Base-by-base conservation (phyloP, 2,329 filamentous ascomycete genomes). In the Ophiostoma tasmaniense region DNA sequence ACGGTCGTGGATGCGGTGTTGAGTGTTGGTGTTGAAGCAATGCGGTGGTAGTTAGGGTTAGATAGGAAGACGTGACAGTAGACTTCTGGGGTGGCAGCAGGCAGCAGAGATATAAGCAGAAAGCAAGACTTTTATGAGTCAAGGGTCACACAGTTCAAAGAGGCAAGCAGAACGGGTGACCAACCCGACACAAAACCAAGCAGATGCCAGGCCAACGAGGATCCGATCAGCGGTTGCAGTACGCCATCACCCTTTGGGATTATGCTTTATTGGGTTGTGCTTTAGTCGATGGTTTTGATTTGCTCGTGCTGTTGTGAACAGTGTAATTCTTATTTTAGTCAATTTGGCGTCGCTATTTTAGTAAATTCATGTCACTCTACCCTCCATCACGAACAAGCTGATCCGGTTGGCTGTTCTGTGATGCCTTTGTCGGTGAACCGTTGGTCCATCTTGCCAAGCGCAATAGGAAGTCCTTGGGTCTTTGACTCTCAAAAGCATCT, bases 141-240 rank as follows among this genome's bases (percentile, higher is more conserved):
- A 30, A 61, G 55, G 55, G 55, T 28, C 50, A 55, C 50, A 28
- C 22, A 55, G 50, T 11, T 25, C 11, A 25, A 6, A n/a, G n/a
- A 61, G 17, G 17, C 50, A 25, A 25, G 25, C 14, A 55, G 13
- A 25, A 55, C 50, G 55, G 25, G 55, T 61, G 45, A 37, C 13
- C 33, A 14, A 25, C 64, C 11, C 11, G 39, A 14, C 55, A 61
- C 25, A 30, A 25, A 30, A 4, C n/a, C 22, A 55, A 55, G n/a
- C 50, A 55, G 8, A 55, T 10, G 13, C 22, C 50, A 55, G 50
- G 25, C 55, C 14, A 61, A 33, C 55, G 25, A 61, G 55, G 55
- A 61, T 61, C 25, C 25, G 55, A 61, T 61, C 55, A 61, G 55
- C 55, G 55, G 55, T 25, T 61, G 55, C 55, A 33, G 55, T 30